Conservation (phyloP, 2,329 filamentous ascomycete species). For the Mycosphaerella sp. region DNA sequence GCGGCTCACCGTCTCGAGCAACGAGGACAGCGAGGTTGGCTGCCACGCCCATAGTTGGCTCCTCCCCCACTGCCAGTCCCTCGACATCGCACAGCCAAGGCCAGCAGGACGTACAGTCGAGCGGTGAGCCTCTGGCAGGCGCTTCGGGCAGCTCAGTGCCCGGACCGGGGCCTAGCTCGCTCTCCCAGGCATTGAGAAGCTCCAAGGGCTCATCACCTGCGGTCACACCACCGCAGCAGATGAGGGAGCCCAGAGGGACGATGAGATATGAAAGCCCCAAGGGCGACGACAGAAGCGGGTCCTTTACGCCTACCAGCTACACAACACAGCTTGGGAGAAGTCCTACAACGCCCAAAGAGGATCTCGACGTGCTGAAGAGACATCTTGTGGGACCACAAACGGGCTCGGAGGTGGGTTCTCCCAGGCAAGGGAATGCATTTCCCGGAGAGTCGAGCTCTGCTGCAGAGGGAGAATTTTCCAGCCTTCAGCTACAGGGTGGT, state of each 20-base stretch:
- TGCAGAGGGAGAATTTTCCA: slow-evolving; percentile 78
- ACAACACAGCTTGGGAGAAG: slow-evolving; percentile 40
- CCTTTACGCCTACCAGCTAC: slow-evolving; percentile 65
- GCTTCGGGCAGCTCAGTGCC: slow-evolving; percentile 52
- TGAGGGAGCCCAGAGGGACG: slow-evolving; percentile 50
- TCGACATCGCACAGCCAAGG: slow-evolving; percentile 17
- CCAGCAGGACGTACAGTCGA: slow-evolving; percentile 47
- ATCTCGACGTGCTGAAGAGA: slow-evolving; percentile 83
- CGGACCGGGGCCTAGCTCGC: slow-evolving; percentile 77
- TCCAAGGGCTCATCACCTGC: slow-evolving; percentile 65
- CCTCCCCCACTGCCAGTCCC: slow-evolving; percentile 19
- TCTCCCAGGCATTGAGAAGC: slow-evolving; percentile 79
- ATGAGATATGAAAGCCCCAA: slow-evolving; percentile 37
- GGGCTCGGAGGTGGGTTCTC: slow-evolving; percentile 34
- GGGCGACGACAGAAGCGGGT: slow-evolving; percentile 62
- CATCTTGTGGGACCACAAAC: slow-evolving; percentile 72
- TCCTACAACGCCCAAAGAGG: slow-evolving; percentile 66
- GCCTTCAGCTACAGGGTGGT: slow-evolving; percentile 83
- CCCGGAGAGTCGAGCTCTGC: slow-evolving; percentile 30
- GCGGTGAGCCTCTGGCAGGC: slow-evolving; percentile 58
- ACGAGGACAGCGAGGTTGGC: slow-evolving; percentile 34
- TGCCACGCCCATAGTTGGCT: slow-evolving; percentile 24
- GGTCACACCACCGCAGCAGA: slow-evolving; percentile 53
- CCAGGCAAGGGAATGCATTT: slow-evolving; percentile 21
- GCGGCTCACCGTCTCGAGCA: slow-evolving; percentile 42